phyloP scores from a whole-genome alignment of 371 early-diverging fungal genomes.

The Mucor velutinosus region DNA sequence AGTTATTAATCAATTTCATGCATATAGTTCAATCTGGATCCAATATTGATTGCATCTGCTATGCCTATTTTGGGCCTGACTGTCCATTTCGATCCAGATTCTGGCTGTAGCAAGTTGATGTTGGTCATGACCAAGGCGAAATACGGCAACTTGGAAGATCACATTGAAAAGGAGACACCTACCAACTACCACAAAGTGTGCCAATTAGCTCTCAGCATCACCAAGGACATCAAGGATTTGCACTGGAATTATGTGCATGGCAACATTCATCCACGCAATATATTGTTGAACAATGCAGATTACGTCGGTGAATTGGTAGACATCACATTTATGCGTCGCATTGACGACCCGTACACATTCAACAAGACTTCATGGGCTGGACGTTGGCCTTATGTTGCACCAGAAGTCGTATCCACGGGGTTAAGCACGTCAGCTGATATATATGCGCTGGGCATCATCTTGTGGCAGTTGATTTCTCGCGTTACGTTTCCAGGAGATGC shows the following conservation, averaged over 20 bases:
- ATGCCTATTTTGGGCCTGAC: constrained; percentile 40
- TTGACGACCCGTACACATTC: constrained; percentile 6
- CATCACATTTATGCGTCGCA: constrained; percentile 44
- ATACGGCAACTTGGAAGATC: constrained; percentile 39
- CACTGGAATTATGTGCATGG: constrained; percentile 52
- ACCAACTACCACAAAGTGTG: constrained; percentile 37
- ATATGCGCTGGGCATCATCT: constrained; percentile 46
- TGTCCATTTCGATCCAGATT: constrained; percentile 30
- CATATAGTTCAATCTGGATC: constrained; percentile 33
- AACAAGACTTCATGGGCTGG: constrained; percentile 23
- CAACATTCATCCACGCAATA: constrained; percentile 49
- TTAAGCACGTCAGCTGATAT: constrained; percentile 43
- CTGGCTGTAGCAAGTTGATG: constrained; percentile 40
- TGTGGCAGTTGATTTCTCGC: constrained; percentile 52
- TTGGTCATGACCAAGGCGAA: constrained; percentile 46
- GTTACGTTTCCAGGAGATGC: constrained; percentile 47
- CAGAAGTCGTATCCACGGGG: constrained; percentile 37
- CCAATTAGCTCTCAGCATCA: constrained; percentile 38
- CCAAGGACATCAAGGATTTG: constrained; percentile 44
- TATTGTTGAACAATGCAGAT: constrained; percentile 42
- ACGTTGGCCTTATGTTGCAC: constrained; percentile 51
- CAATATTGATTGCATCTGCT: constrained; percentile 26
- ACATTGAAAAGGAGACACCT: constrained; percentile 32
- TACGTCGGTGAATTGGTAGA: constrained; percentile 44
- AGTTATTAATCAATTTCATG: not conserved